Conservation (phyloP, 208 protist genomes). For the Crithidia fasciculata region DNA sequence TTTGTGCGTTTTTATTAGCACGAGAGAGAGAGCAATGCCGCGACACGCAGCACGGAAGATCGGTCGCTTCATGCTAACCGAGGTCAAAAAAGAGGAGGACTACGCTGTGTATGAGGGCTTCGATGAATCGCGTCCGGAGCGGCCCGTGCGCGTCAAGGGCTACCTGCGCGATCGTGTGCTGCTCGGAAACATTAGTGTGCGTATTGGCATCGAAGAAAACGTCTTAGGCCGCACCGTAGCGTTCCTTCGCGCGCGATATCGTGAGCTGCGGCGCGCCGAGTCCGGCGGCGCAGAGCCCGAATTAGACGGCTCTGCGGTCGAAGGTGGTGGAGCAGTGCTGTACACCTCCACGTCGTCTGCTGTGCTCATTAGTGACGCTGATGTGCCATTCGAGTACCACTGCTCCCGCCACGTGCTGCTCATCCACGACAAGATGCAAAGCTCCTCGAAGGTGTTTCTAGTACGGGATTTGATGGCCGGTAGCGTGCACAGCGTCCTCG, state of each 20-base stretch:
- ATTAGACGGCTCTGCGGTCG: slow-evolving; percentile 18
- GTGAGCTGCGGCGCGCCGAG: slow-evolving; percentile 11
- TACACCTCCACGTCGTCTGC: slow-evolving; percentile 13
- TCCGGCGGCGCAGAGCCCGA: slow-evolving; percentile 14
- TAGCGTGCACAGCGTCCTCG: slow-evolving; percentile 64
- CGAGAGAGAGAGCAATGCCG: slow-evolving; percentile 3
- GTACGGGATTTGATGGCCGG: slow-evolving; percentile 48
- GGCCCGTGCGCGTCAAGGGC: slow-evolving; percentile 28
- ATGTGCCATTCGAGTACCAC: slow-evolving; percentile 26
- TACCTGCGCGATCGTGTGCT: slow-evolving; percentile 27
- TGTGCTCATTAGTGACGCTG: slow-evolving; percentile 21
- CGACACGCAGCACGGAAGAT: slow-evolving; percentile 7
- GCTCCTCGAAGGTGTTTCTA: slow-evolving; percentile 35
- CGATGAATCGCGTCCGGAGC: slow-evolving; percentile 15
- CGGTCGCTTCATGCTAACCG: slow-evolving; percentile 30
- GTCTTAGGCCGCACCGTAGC: slow-evolving; percentile 22
- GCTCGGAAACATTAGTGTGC: slow-evolving; percentile 19
- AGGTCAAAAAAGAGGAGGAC: slow-evolving; percentile 18
- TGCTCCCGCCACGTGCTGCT: slow-evolving; percentile 35
- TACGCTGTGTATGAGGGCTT: slow-evolving; percentile 32
- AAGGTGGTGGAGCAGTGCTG: slow-evolving; percentile 8
- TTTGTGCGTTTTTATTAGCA: slow-evolving; percentile 2
- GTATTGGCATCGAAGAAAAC: slow-evolving; percentile 27
- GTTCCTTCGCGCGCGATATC: slow-evolving; percentile 18
- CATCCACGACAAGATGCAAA: slow-evolving; percentile 46